phyloP scores from a whole-genome alignment of 495 filamentous ascomycete genomes.

The Neurospora sp. region DNA sequence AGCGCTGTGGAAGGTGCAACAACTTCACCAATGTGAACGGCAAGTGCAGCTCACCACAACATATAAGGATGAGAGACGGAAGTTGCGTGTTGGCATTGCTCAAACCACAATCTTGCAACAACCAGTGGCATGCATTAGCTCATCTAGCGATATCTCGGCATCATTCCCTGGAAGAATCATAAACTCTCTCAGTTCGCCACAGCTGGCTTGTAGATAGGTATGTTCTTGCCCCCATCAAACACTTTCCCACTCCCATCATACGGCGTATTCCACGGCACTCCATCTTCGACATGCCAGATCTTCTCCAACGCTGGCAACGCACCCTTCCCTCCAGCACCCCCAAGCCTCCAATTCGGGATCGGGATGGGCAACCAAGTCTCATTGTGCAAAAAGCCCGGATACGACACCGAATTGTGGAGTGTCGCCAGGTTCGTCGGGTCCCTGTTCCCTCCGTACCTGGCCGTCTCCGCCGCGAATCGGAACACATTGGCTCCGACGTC shows the following conservation, averaged over 20 bases:
- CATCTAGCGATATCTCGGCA: neutral
- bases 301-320: constrained; percentile 22
- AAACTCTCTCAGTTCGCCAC: neutral
- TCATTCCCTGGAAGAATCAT: neutral
- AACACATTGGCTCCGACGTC: constrained; percentile 66
- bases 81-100: neutral
- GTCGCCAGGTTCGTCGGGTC: constrained; percentile 45
- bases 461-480: constrained; percentile 46
- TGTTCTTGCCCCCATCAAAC: constrained; percentile 28
- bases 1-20: neutral
- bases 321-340: constrained; percentile 32
- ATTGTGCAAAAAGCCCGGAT: constrained; percentile 45
- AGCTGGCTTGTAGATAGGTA: constrained; percentile 16
- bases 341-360: constrained; percentile 32
- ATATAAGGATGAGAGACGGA: neutral
- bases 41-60: neutral
- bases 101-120: neutral
- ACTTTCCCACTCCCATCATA: constrained; percentile 41
- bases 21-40: neutral
- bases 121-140: neutral
- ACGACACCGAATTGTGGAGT: constrained; percentile 55
- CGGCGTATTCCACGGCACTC: constrained; percentile 20
- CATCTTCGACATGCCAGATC: constrained; percentile 18
- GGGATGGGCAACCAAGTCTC: constrained; percentile 25
- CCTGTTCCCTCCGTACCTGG: constrained; percentile 47